phyloP scores from a whole-genome alignment of 1,284 basidiomycete species.

The Rhodotorula sp. region DNA sequence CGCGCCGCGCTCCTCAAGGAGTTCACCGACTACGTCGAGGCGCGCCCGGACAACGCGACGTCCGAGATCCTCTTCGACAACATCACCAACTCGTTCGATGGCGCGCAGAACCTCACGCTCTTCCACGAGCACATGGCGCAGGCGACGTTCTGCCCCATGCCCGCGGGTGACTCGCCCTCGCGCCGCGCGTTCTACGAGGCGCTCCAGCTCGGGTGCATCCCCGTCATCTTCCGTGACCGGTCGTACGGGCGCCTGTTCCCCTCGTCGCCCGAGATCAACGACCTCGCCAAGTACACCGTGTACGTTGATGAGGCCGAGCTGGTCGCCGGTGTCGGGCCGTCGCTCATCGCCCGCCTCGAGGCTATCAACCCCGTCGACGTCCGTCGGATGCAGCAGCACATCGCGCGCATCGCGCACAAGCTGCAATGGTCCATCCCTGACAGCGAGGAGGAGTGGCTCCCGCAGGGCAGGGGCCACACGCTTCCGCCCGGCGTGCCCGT shows the following conservation, averaged over 20 bases:
- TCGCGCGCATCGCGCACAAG: constrained; percentile 24
- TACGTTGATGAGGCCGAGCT: constrained; percentile 40
- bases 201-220: constrained; percentile 41
- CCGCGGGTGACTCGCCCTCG: constrained; percentile 40
- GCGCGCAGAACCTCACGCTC: constrained; percentile 33
- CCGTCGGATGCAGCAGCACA: constrained; percentile 32
- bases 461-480: neutral
- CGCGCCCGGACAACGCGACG: constrained; percentile 1
- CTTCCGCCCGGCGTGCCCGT: constrained; percentile 6
- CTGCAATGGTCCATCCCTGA: constrained; percentile 37
- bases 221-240: constrained; percentile 41
- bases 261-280: constrained; percentile 39
- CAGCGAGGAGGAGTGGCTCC: constrained; percentile 16
- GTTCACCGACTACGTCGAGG: constrained; percentile 19
- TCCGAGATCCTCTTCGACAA: constrained; percentile 37
- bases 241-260: constrained; percentile 41
- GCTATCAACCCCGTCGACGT: constrained; percentile 21
- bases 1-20: constrained; percentile 29
- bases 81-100: constrained; percentile 32
- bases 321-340: constrained; percentile 25
- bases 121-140: constrained; percentile 39
- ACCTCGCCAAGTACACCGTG: constrained; percentile 32
- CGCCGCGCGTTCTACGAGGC: constrained; percentile 42
- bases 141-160: constrained; percentile 38
- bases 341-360: constrained; percentile 33